Evolutionary conservation across 1,139 yeast species (phyloP).

Genomic region (Sugiyamaella neomexicana): DNA sequence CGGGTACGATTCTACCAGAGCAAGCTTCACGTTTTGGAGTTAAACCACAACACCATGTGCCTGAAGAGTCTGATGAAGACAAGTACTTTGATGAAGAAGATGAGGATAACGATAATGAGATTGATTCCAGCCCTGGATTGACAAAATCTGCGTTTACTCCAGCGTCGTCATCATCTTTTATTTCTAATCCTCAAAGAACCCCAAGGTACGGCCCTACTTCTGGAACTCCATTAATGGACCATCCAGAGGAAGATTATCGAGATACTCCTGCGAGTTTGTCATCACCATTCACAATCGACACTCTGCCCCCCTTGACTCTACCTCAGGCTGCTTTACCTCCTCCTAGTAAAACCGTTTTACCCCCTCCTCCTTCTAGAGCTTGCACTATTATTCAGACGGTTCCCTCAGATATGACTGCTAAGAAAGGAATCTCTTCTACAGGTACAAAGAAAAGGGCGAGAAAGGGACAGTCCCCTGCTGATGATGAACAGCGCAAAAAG

Average conservation of each 20-base stretch:
- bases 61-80: slow-evolving; percentile 13
- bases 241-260: slow-evolving; percentile 11
- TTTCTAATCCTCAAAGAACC: not conserved
- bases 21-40: slow-evolving; percentile 1
- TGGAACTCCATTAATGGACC: slow-evolving; percentile 17
- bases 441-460: slow-evolving; percentile 13
- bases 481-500: slow-evolving; percentile 25
- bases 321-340: slow-evolving; percentile 17
- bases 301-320: slow-evolving; percentile 17
- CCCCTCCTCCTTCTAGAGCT: slow-evolving; percentile 28
- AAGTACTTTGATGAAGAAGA: slow-evolving; percentile 18
- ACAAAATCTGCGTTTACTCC: not conserved
- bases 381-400: slow-evolving; percentile 27
- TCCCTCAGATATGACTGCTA: slow-evolving; percentile 16
- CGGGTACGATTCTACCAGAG: slow-evolving; percentile 5
- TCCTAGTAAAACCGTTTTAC: slow-evolving; percentile 17
- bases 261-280: not conserved
- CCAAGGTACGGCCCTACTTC: slow-evolving; percentile 16
- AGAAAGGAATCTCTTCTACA: not conserved
- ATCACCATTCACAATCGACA: not conserved
- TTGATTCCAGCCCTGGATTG: not conserved
- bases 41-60: not conserved
- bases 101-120: slow-evolving; percentile 5
- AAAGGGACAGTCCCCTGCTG: slow-evolving; percentile 20
- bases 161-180: slow-evolving; percentile 2